Evolutionary conservation across 176 grass and related monocot genomes (phyloP), one percentile per base, ranked within the genome.

Genomic region (Raddia guianensis): DNA sequence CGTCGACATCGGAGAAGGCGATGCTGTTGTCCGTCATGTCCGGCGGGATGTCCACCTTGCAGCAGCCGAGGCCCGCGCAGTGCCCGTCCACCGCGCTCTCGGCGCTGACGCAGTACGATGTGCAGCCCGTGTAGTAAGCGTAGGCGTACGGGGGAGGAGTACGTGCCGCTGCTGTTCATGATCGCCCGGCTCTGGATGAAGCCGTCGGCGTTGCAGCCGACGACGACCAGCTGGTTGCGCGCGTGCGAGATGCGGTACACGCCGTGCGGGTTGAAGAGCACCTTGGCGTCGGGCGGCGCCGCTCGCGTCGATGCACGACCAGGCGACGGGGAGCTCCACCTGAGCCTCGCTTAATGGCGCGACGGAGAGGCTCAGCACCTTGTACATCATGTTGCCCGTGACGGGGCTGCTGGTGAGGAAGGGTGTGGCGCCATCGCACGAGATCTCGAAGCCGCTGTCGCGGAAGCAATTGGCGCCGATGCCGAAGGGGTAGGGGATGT

Each of bases 161-260:
- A n/a, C n/a, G n/a, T 3, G 12, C 1, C 1, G 10, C 45, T 34
- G 8, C 1, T 61, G 6, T 85, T 96, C 2, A 96, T 73, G 35
- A 10, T 0, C 3, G 2, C 0, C 21, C 3, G 8, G 5, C 43
- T 32, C 6, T 20, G 2, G 56, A 82, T 56, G 37, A 49, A 82
- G 7, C 68, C 73, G 18, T 5, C 1, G 14, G 63, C 34, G 9
- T 61, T 20, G 83, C 83, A 79, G 75, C 83, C 74, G 34, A 79
- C 11, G 67, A 63, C 18, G 46, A 61, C 11, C 45, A 85, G 58
- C 66, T 54, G 19, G 66, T 85, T 85, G 47, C 0, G 46, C 6
- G 9, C 11, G 65, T 45, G 32, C 32, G 83, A 79, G 67, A 85
- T 54, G 76, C 67, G 55, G 53, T 65, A 62, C 69, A 79, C 60